Conservation (phyloP, 2,329 filamentous ascomycete genomes). For the Colletotrichum musae region DNA sequence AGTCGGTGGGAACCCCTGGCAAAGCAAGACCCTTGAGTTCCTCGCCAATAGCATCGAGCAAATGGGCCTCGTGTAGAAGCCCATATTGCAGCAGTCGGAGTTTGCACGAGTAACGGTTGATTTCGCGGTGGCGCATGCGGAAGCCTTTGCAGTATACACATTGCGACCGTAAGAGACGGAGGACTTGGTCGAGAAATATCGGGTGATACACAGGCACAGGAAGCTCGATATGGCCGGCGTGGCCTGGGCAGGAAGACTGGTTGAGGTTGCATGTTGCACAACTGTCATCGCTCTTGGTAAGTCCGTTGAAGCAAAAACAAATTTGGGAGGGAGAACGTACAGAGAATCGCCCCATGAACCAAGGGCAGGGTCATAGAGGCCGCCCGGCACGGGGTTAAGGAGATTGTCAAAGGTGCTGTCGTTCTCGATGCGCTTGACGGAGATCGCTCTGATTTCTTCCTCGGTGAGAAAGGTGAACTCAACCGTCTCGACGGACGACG, state of each 20-base stretch:
- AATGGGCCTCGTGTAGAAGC: slow-evolving; percentile 77
- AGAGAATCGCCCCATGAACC: slow-evolving; percentile 89
- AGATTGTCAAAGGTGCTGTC: slow-evolving; percentile 94
- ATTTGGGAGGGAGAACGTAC: slow-evolving; percentile 65
- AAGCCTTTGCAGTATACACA: slow-evolving; percentile 94
- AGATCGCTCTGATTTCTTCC: slow-evolving; percentile 88
- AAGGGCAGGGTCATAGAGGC: slow-evolving; percentile 92
- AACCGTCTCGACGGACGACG: slow-evolving; percentile 87
- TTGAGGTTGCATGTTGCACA: slow-evolving; percentile 94
- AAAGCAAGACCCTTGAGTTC: slow-evolving; percentile 61
- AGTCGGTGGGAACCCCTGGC: slow-evolving; percentile 53
- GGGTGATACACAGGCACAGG: slow-evolving; percentile 95
- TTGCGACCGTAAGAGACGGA: slow-evolving; percentile 86
- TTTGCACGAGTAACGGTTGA: slow-evolving; percentile 87
- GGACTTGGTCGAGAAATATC: slow-evolving; percentile 94
- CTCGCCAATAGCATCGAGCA: slow-evolving; percentile 68
- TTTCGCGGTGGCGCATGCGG: slow-evolving; percentile 80
- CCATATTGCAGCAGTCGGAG: slow-evolving; percentile 89
- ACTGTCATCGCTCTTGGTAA: slow-evolving; percentile 61
- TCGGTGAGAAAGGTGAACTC: slow-evolving; percentile 89
- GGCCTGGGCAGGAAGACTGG: slow-evolving; percentile 87
- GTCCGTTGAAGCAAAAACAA: slow-evolving; percentile 16
- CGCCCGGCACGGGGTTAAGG: slow-evolving; percentile 89
- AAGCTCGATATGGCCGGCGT: slow-evolving; percentile 95
- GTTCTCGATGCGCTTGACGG: slow-evolving; percentile 94